Conservation (phyloP, 2,329 filamentous ascomycete species). For the Penicillium brevicompactum region DNA sequence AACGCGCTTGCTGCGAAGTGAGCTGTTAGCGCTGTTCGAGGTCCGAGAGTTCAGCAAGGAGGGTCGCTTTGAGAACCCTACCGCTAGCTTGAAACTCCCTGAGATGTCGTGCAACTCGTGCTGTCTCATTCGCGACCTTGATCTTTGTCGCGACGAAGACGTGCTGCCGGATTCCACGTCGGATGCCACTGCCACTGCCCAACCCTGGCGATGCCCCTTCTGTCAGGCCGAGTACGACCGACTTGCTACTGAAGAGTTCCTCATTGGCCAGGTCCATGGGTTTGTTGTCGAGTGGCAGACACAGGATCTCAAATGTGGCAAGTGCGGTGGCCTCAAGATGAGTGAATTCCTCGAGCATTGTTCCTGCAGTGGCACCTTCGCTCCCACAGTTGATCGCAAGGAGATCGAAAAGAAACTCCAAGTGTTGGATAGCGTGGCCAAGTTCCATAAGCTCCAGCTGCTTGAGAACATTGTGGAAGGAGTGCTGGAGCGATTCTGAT, state of each 20-base stretch:
- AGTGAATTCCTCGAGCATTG: conserved; percentile 99
- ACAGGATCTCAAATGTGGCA: conserved; percentile 86
- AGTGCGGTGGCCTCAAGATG: conserved; percentile 65
- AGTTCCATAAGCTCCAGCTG: conserved; percentile 80
- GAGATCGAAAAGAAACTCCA: conserved; percentile 66
- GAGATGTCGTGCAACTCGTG: conserved; percentile 88
- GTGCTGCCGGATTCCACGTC: conserved; percentile 61
- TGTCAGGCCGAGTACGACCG: conserved; percentile 76
- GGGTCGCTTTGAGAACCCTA: conserved; percentile 85
- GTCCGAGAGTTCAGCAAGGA: conserved; percentile 90
- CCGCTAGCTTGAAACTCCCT: conserved; percentile 69
- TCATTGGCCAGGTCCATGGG: conserved; percentile 76
- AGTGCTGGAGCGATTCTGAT: conserved; percentile 48
- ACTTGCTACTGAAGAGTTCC: conserved; percentile 78
- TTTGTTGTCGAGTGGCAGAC: conserved; percentile 78
- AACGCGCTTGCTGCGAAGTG: conserved; percentile 82
- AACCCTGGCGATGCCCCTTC: conserved; percentile 73
- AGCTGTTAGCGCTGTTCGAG: conserved; percentile 86
- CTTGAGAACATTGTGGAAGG: conserved; percentile 72
- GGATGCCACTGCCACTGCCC: conserved; percentile 36
- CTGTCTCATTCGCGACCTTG: conserved; percentile 83
- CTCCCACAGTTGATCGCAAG: conserved; percentile 66
- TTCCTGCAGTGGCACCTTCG: conserved; percentile 86
- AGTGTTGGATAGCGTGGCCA: conserved; percentile 74
- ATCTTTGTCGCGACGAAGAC: conserved; percentile 87